Evolutionary conservation across 2,329 filamentous ascomycete genomes (phyloP).

Genomic region (Seiridium unicorne): DNA sequence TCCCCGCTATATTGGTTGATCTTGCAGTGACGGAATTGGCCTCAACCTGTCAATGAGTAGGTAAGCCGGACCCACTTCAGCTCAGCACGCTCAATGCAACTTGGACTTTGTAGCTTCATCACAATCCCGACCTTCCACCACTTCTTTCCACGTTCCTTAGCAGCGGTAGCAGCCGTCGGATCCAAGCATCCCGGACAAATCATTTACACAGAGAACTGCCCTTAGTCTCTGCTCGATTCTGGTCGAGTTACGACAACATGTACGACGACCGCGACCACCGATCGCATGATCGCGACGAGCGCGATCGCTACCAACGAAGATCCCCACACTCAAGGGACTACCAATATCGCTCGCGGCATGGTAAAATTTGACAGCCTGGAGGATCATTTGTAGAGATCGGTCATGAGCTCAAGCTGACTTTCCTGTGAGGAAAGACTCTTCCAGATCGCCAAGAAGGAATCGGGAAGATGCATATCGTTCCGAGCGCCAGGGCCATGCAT

Average conservation of each 20-base stretch:
- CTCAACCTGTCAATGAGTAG: background rate
- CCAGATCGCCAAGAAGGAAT: conserved; percentile 29
- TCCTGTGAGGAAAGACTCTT: conserved; percentile 30
- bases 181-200: no score
- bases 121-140: background rate
- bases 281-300: conserved; percentile 25
- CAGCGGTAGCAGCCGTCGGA: no score
- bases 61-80: background rate
- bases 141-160: background rate
- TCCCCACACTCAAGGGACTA: conserved; percentile 26
- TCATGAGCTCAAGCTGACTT: conserved; percentile 30
- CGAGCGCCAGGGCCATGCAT: conserved; percentile 12
- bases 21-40: background rate
- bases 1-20: no score
- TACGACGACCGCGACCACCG: conserved; percentile 30
- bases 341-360: conserved; percentile 32
- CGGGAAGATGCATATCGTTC: conserved; percentile 24
- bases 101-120: background rate
- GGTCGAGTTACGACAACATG: conserved; percentile 16
- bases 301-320: conserved; percentile 24
- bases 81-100: background rate
- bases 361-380: conserved; percentile 31
- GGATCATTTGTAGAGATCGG: conserved; percentile 13
- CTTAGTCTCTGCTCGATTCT: background rate
- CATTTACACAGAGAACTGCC: no score